Base-by-base conservation (phyloP, 805 yeast species). In the Blastobotrys mokoenaii region DNA sequence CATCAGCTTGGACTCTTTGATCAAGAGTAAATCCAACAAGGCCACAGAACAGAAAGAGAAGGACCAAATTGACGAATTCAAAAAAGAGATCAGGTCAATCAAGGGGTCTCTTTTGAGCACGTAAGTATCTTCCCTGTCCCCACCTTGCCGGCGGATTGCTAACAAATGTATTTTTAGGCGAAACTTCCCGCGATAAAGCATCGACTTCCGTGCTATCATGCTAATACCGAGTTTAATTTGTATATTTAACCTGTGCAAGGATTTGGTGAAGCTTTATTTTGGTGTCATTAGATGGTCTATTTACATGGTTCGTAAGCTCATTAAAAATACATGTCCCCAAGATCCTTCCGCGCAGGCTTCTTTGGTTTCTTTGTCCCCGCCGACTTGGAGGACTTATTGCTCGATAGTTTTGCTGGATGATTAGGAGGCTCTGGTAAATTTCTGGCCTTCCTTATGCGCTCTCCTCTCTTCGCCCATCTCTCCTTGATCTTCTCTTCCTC, bases 381-480 rank as follows among this genome's bases (percentile, higher is more conserved):
- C n/a, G n/a, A n/a, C n/a, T n/a, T n/a, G n/a, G n/a, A n/a, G n/a
- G n/a, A n/a, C n/a, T 45, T 46, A 12, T 40, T 36, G 17, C 35
- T 39, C 4, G 11, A 16, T 40, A 11, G 38, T 15, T 25, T 11
- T 17, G n/a, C 17, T 36, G 42, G 35, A 9, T 22, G 14, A 14
- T 14, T 27, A 32, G 12, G 18, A 47, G 7, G 69, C 62, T 27
- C 16, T 25, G 27, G 27, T 22, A 22, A 8, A 14, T 14, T 15
- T 17, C 11, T 40, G 2, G 15, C 29, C 22, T n/a, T 8, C 16
- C 18, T 17, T 16, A 40, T 16, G 25, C 67, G 60, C 32, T 59
- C 67, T 8, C 76, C 76, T 54, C 82, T 66, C 32, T 62, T 66
- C 27, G 59, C 62, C 79, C 85, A 82, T 50, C 90, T 70, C 14